Evolutionary conservation across 2,329 filamentous ascomycete species (phyloP).

Genomic region (Fusarium foetens): DNA sequence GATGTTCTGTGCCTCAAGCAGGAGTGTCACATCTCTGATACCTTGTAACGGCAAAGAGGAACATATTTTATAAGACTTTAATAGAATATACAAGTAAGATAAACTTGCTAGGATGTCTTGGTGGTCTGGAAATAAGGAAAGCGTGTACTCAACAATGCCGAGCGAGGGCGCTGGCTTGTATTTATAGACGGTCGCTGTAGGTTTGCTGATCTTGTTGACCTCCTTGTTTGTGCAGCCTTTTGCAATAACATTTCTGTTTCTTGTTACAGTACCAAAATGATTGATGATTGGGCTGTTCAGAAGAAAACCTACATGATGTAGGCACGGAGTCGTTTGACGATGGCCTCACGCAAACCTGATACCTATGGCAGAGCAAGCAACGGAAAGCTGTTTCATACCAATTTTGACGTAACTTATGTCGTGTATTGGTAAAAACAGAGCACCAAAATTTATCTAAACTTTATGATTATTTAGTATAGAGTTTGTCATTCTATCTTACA

Average conservation of each 20-base stretch:
- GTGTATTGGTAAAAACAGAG: background rate
- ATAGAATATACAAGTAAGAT: background rate
- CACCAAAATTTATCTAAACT: rapidly evolving
- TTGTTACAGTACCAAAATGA: background rate
- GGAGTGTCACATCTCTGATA: background rate
- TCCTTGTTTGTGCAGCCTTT: background rate
- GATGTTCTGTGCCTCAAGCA: background rate
- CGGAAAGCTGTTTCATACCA: too few relatives aligned
- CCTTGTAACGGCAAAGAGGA: rapidly evolving
- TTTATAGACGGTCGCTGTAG: background rate
- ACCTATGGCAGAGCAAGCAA: background rate
- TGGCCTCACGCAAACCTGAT: background rate
- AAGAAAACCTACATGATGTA: rapidly evolving
- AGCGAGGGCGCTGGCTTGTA: background rate
- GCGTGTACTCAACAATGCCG: background rate
- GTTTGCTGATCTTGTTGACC: background rate
- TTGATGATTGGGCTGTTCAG: rapidly evolving
- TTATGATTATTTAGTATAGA: too few relatives aligned
- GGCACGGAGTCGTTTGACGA: background rate
- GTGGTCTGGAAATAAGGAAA: rapidly evolving
- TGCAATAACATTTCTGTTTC: background rate
- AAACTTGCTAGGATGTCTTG: background rate
- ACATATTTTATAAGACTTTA: background rate
- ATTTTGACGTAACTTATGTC: background rate
- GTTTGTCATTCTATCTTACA: too few relatives aligned